Percentiles rank a stretch among this genome's conserved stretches.
phyloP scores from a whole-genome alignment of 164 flowering plant species.

The Chimonanthus salicifolius region DNA sequence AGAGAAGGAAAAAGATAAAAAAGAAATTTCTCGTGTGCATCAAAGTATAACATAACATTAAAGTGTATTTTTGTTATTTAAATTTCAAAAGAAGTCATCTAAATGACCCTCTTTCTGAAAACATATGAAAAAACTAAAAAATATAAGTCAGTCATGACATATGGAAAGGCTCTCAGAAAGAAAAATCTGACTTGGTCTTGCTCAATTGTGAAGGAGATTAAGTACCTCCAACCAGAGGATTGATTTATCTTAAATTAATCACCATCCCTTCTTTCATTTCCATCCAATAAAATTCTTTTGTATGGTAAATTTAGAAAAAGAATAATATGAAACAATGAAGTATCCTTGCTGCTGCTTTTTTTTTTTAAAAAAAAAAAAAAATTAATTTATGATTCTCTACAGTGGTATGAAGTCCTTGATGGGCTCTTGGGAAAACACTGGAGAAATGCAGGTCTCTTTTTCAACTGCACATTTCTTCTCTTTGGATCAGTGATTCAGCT shows the following conservation, averaged over 20 bases:
- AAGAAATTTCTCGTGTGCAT: not conserved
- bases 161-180: too few relatives aligned
- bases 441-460: constrained; percentile 66
- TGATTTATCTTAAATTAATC: not conserved
- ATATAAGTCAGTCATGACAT: too few relatives aligned
- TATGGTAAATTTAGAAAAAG: not conserved
- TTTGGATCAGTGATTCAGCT: constrained; percentile 85
- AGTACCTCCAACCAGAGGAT: not conserved
- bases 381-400: constrained; percentile 2
- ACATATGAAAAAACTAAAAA: too few relatives aligned
- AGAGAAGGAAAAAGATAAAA: too few relatives aligned
- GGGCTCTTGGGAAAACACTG: constrained; percentile 73
- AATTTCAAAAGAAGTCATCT: too few relatives aligned
- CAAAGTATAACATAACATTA: not conserved
- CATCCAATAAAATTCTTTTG: not conserved
- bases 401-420: constrained; percentile 95
- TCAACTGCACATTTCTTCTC: constrained; percentile 80
- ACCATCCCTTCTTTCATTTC: not conserved
- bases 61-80: too few relatives aligned
- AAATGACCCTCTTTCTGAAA: too few relatives aligned
- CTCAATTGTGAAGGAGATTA: not conserved
- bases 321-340: not conserved
- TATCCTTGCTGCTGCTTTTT: not conserved
- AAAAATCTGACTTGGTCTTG: not conserved
- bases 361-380: too few relatives aligned